Conservation (phyloP, 768 basidiomycete species). For the Macrolepiota fuliginosa region DNA sequence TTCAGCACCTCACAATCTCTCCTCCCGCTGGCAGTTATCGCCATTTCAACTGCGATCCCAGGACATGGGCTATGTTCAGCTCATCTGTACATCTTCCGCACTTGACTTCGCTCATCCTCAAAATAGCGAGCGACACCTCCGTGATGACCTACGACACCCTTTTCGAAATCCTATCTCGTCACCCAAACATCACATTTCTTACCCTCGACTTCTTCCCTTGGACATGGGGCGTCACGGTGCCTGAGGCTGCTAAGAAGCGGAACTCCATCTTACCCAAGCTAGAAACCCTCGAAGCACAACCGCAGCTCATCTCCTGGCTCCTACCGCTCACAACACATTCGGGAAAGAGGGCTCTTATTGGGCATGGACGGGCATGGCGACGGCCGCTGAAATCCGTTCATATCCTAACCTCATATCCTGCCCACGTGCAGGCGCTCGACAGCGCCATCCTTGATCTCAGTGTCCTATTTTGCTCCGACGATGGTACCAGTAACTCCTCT, state of each 20-base stretch:
- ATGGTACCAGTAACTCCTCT: background rate
- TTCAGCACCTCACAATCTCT: background rate
- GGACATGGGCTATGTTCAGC: background rate
- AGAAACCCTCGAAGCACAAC: background rate
- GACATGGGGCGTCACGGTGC: background rate
- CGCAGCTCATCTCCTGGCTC: background rate
- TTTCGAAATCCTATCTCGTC: background rate
- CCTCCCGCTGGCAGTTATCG: background rate
- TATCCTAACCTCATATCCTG: background rate
- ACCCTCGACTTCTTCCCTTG: background rate
- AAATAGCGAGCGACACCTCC: background rate
- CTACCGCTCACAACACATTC: background rate
- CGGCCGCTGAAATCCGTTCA: background rate
- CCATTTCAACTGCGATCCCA: background rate
- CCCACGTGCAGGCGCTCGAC: background rate
- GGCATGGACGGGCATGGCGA: background rate
- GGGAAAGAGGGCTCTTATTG: background rate
- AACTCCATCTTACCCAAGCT: background rate
- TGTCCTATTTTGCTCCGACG: background rate
- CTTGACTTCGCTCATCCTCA: background rate
- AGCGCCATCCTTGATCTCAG: background rate
- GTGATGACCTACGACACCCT: background rate
- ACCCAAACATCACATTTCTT: background rate
- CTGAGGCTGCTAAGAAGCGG: background rate
- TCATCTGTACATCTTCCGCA: background rate